These are phyloP conservation scores for Cenococcum geophilum DNA, from an alignment of 495 filamentous ascomycete genomes.

Conservation along the genomic window DNA sequence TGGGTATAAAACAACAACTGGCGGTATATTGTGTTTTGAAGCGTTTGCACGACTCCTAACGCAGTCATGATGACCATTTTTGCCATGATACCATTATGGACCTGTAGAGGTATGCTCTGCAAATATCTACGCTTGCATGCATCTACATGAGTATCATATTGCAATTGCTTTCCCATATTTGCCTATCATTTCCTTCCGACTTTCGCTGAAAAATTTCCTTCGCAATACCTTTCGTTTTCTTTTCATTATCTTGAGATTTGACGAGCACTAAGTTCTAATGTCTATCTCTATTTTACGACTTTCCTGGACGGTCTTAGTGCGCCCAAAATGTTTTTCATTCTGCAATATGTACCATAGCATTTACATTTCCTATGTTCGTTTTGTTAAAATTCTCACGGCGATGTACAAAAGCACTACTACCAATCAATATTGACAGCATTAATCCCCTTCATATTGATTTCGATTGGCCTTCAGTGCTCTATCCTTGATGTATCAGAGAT, in stretches of 20 bases:
- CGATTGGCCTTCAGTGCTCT: neutral
- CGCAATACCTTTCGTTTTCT: neutral
- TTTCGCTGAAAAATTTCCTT: neutral
- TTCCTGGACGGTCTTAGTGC: neutral
- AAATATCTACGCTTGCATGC: conserved; percentile 3
- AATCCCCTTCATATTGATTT: neutral
- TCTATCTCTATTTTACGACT: conserved; percentile 8
- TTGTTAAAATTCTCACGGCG: neutral
- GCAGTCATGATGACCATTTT: conserved; percentile 32
- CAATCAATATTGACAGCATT: neutral
- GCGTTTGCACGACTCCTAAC: conserved; percentile 31
- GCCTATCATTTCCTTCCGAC: conserved; percentile 2
- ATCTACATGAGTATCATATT: conserved; percentile 11
- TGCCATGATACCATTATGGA: conserved; percentile 33
- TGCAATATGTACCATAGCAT: conserved; percentile 1
- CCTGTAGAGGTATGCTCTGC: conserved; percentile 12
- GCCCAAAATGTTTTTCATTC: neutral
- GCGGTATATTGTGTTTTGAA: conserved; percentile 31
- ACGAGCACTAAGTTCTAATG: conserved; percentile 8
- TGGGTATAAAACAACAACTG: conserved; percentile 30
- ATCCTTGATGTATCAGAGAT: neutral
- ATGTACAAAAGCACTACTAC: conserved; percentile 2
- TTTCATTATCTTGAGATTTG: conserved; percentile 1
- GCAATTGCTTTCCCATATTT: neutral
- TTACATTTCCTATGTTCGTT: neutral